Evolutionary conservation across 805 yeast genomes (phyloP), one percentile per base, ranked within the genome.

Genomic region (Myxozyma mucilagina): DNA sequence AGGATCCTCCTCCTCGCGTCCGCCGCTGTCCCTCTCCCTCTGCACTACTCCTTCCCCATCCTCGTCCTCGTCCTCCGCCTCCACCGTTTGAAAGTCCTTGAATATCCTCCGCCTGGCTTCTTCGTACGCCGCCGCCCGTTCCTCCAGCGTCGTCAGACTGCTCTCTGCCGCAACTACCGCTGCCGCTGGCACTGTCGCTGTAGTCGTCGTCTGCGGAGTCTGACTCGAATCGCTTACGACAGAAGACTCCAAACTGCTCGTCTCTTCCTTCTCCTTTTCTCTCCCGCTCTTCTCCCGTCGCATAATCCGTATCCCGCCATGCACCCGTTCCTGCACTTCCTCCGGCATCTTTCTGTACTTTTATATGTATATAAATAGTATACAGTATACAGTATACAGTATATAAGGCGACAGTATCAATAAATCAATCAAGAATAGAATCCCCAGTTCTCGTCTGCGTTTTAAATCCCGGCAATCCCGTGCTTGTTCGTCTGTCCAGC

Each of bases 51-150:
- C 34, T 3, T n/a, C 29, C 29, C 29, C 45, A n/a, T 8, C 43
- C 10, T 13, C 54, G 47, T 45, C 60, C n/a, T 45, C 53, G 36
- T 24, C 49, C 8, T 56, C 65, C 13, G 14, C 50, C 18, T 59
- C 56, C 7, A 55, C 24, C 35, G 56, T 65, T 20, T 67, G 56
- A 44, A 67, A 68, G 43, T 68, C 73, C 52, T 70, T 60, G 61
- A 78, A 78, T 24, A 78, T 79, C 48, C 78, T 68, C 32, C 74
- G 77, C 36, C 81, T 67, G 10, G 78, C 74, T 61, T 74, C 74
- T 62, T 70, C 71, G 62, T 78, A 78, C 36, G 76, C 70, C 13
- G 77, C 80, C 48, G 76, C 76, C 50, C 79, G 62, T 42, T 73
- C 78, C 35, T 69, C 77, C 7, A 71, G 59, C 10, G 65, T 57